Base-by-base conservation (phyloP, 1,139 yeast genomes). In the Debaryomyces subglobosus region DNA sequence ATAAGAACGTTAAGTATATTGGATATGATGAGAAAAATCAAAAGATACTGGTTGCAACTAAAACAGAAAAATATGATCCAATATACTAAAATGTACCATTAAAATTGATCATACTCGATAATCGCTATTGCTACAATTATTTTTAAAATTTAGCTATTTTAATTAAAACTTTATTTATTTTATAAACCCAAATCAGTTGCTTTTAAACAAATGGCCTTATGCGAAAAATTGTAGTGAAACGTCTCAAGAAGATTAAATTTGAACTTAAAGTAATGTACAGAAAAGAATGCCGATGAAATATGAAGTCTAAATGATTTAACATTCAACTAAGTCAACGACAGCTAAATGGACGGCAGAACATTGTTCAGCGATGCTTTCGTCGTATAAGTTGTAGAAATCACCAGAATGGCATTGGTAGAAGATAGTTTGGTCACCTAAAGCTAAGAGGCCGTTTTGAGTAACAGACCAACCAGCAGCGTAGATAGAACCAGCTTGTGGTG, bases 401-500 rank as follows among this genome's bases (percentile, higher is more conserved):
- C 95, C 95, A 34, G 91, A 85, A 60, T 79, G 70, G 78, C 95
- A 87, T 77, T 86, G 90, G 82, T 80, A 86, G 84, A 87, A 87
- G 56, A 74, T 72, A 54, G 81, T 79, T 50, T 68, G 64, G 70
- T 76, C 72, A 72, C 94, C 94, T 57, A 87, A 72, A 52, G 89
- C 89, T 67, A 88, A 81, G 75, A 74, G 65, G 60, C 90, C 90
- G 48, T 82, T 86, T 49, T 68, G 61, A 50, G 85, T 77, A 61
- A 86, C 71, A 45, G 88, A 78, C 95, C 95, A 88, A 58, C 95
- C 95, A 53, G 84, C 89, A 65, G 95, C 95, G 72, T 84, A 86
- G 71, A 87, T 84, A 60, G 92, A 80, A 71, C 95, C 95, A 51
- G 94, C 92, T 78, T 87, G 95, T 63, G 94, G 94, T 72, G 92